phyloP scores from a whole-genome alignment of 805 yeast species.

The Candida ipomoeae region DNA sequence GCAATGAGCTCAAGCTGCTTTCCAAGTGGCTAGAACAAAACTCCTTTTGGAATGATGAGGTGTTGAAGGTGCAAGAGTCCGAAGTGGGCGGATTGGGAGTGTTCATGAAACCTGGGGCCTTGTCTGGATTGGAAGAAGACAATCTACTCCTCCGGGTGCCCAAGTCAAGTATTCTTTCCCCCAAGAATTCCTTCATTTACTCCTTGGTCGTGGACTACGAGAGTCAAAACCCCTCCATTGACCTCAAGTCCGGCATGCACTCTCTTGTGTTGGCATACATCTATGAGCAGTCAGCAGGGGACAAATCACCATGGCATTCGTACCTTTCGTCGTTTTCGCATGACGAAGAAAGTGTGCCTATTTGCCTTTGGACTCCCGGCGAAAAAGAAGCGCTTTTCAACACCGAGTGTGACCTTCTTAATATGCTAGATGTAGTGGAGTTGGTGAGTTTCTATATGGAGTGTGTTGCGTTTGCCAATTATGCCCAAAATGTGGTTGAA shows the following conservation, averaged over 20 bases:
- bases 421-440: conserved; percentile 50
- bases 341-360: conserved; percentile 43
- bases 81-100: conserved; percentile 70
- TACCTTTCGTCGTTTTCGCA: conserved; percentile 55
- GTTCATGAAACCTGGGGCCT: conserved; percentile 41
- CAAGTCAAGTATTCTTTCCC: conserved; percentile 55
- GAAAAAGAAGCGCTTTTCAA: conserved; percentile 49
- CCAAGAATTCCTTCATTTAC: conserved; percentile 57
- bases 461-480: conserved; percentile 40
- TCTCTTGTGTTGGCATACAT: conserved; percentile 65
- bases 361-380: conserved; percentile 58
- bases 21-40: conserved; percentile 55
- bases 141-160: conserved; percentile 52
- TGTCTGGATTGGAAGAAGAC: conserved; percentile 23
- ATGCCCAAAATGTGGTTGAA: conserved; percentile 22
- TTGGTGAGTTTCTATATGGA: conserved; percentile 36
- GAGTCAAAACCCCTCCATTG: conserved; percentile 27
- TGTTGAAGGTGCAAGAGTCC: conserved; percentile 44
- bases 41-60: conserved; percentile 50
- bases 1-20: conserved; percentile 23
- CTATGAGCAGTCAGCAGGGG: conserved; percentile 59
- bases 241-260: conserved; percentile 49
- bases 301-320: conserved; percentile 75
- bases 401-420: conserved; percentile 59
- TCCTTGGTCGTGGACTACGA: conserved; percentile 58